phyloP scores from a whole-genome alignment of 148 eudicot species.

The Heliamphora exappendiculata region DNA sequence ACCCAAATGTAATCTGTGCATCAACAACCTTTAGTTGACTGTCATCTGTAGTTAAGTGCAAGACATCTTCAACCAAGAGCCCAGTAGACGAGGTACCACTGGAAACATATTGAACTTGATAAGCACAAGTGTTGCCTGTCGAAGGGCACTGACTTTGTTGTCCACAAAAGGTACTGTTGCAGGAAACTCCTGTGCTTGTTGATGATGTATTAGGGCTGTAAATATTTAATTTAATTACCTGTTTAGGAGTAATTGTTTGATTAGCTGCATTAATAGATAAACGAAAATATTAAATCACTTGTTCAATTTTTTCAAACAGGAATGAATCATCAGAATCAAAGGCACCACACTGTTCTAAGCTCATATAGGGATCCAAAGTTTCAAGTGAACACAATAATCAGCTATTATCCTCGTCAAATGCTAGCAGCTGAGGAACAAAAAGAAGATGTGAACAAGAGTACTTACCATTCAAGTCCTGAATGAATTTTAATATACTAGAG shows the following conservation, averaged over 20 bases:
- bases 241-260: conserved; percentile 6
- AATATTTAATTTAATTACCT: conserved; percentile 39
- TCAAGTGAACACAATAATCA: neutral
- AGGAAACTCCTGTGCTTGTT: conserved; percentile 47
- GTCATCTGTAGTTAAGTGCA: conserved; percentile 57
- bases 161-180: conserved; percentile 48
- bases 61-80: conserved; percentile 57
- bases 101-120: conserved; percentile 48
- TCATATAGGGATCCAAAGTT: neutral
- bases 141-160: conserved; percentile 33
- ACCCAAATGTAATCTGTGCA: conserved; percentile 70
- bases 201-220: conserved; percentile 69
- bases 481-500: neutral
- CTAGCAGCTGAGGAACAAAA: neutral
- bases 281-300: neutral
- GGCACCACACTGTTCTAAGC: neutral
- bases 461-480: neutral
- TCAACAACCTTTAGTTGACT: conserved; percentile 30
- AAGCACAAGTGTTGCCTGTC: conserved; percentile 40
- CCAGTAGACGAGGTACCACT: conserved; percentile 68
- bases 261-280: neutral
- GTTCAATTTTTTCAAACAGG: neutral
- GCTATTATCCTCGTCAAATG: neutral
- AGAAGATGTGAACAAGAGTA: neutral
- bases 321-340: neutral